Percentiles rank a stretch among this genome's conserved stretches.
Evolutionary conservation across 192 early-diverging fungal genomes (phyloP).

Genomic region (Umbelopsis ramanniana): DNA sequence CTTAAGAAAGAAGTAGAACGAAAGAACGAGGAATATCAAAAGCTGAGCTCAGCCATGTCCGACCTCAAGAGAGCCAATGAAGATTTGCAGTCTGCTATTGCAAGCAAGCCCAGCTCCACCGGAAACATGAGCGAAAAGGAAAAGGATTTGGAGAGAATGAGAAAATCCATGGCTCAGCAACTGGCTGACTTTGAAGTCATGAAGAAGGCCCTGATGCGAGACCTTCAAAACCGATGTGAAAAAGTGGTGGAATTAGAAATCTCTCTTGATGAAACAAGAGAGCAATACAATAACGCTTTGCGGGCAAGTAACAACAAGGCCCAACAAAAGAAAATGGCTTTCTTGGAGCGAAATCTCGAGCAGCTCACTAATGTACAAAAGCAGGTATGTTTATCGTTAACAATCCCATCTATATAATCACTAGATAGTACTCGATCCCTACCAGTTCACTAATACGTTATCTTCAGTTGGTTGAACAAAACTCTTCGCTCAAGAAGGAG

Average conservation of each 20-base stretch:
- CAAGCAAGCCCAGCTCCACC: slow-evolving; percentile 12
- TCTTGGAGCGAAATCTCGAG: slow-evolving; percentile 96
- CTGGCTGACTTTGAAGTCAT: slow-evolving; percentile 95
- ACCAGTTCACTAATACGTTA: not conserved
- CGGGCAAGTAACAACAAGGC: slow-evolving; percentile 81
- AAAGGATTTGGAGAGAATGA: slow-evolving; percentile 79
- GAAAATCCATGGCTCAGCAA: slow-evolving; percentile 50
- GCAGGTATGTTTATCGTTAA: slow-evolving; percentile 47
- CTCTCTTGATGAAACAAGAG: slow-evolving; percentile 93
- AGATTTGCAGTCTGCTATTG: slow-evolving; percentile 47
- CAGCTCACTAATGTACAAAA: slow-evolving; percentile 96
- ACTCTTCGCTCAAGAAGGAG: slow-evolving; percentile 95
- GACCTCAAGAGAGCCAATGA: slow-evolving; percentile 70
- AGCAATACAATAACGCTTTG: slow-evolving; percentile 88
- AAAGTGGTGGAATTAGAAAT: slow-evolving; percentile 98
- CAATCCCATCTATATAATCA: too few relatives aligned
- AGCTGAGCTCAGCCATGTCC: slow-evolving; percentile 59
- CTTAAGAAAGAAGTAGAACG: slow-evolving; percentile 71
- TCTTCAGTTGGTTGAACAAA: slow-evolving; percentile 88
- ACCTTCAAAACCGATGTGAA: slow-evolving; percentile 97
- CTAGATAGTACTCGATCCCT: too few relatives aligned
- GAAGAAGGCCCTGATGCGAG: slow-evolving; percentile 98
- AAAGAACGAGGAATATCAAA: slow-evolving; percentile 74
- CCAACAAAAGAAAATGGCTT: slow-evolving; percentile 96
- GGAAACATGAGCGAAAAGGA: slow-evolving; percentile 54